These are phyloP conservation scores for Leccinum uliginosum DNA, from an alignment of 768 basidiomycete genomes.

Conservation along the genomic window DNA sequence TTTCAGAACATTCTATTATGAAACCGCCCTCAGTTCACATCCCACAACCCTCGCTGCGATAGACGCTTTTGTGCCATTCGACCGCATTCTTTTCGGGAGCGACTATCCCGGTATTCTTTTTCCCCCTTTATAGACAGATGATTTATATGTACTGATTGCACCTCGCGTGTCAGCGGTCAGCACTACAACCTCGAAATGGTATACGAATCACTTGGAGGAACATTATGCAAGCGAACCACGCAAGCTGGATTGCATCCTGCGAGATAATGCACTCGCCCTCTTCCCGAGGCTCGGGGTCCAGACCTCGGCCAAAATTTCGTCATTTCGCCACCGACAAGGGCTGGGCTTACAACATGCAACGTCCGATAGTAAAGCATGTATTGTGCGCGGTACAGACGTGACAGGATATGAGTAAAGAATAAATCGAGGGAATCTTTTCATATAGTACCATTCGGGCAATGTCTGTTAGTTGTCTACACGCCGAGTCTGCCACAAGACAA, in stretches of 20 bases:
- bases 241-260: constrained; percentile 42
- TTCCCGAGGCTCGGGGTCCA: constrained; percentile 38
- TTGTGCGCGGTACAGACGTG: constrained; percentile 27
- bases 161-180: constrained; percentile 46
- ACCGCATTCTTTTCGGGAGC: constrained; percentile 64
- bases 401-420: constrained; percentile 20
- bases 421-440: constrained; percentile 24
- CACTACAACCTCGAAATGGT: constrained; percentile 55
- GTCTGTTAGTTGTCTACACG: constrained; percentile 38
- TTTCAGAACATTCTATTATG: constrained; percentile 70
- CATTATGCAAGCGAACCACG: constrained; percentile 40
- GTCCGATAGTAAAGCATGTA: constrained; percentile 15
- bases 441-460: constrained; percentile 14
- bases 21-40: constrained; percentile 63
- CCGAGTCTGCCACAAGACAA: constrained; percentile 45
- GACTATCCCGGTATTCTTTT: constrained; percentile 64
- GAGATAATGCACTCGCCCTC: constrained; percentile 48
- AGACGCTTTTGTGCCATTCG: constrained; percentile 44
- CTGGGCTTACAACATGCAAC: constrained; percentile 8
- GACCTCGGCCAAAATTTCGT: background rate
- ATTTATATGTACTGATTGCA: constrained; percentile 1
- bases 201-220: constrained; percentile 47
- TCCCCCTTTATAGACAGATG: background rate
- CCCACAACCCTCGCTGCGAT: constrained; percentile 48
- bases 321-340: background rate